Conservation (phyloP, 176 grass and related monocot genomes). For the Ampelocalamus luodianensis region DNA sequence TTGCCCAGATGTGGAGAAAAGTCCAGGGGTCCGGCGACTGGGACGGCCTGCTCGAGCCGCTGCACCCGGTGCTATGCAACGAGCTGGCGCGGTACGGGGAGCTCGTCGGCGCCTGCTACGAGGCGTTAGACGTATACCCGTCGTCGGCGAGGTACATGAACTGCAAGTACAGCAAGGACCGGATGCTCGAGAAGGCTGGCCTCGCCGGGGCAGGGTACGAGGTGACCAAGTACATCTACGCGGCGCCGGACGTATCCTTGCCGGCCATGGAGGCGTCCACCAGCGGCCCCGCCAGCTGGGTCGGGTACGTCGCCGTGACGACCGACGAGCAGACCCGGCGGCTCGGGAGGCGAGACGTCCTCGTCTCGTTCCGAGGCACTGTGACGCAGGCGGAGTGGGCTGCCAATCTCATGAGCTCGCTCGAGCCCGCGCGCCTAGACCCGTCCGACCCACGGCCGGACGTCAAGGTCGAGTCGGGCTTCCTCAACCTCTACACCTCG, state of each 20-base stretch:
- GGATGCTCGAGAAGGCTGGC: conserved; percentile 60
- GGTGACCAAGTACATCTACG: conserved; percentile 69
- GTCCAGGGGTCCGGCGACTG: conserved; percentile 70
- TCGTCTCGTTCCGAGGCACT: conserved; percentile 82
- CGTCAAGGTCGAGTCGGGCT: conserved; percentile 83
- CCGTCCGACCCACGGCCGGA: conserved; percentile 58
- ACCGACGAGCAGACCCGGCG: conserved; percentile 52
- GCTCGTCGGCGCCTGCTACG: conserved; percentile 72
- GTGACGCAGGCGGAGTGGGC: conserved; percentile 73
- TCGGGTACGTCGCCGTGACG: conserved; percentile 72
- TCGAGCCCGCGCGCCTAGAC: conserved; percentile 69
- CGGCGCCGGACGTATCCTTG: conserved; percentile 58
- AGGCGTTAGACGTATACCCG: conserved; percentile 64
- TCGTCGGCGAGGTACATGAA: conserved; percentile 58
- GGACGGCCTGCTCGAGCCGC: conserved; percentile 47
- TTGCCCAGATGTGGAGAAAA: conserved; percentile 54
- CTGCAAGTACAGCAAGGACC: conserved; percentile 61
- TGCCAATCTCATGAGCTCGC: conserved; percentile 86
- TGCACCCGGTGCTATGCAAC: conserved; percentile 45
- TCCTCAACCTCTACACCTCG: conserved; percentile 91
- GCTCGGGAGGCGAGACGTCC: conserved; percentile 71
- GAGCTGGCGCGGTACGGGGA: conserved; percentile 80
- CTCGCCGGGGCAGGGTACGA: conserved; percentile 61
- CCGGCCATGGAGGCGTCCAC: conserved; percentile 48
- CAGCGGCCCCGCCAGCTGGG: conserved; percentile 61